Evolutionary conservation across 176 grass and related monocot genomes (phyloP), one percentile per base, ranked within the genome.

Genomic region (Tuctoria greenei): DNA sequence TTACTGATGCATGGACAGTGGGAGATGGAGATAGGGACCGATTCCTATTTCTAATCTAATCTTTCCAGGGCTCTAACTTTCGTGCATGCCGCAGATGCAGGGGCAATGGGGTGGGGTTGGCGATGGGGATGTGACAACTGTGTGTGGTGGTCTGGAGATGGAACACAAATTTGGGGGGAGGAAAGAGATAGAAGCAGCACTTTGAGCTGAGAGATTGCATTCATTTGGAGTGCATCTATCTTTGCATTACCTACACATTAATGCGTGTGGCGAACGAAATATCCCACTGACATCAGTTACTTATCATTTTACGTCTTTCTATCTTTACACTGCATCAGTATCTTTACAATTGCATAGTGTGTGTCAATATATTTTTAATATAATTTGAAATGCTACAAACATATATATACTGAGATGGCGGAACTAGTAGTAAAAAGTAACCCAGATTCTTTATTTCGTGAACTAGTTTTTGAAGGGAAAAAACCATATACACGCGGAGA

Each of bases 131-230:
- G 61, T 66, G 45, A 5, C 74, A 77, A 77, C n/a, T n/a, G 20
- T 65, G 46, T 77, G 74, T 39, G n/a, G 74, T 66, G n/a, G n/a
- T n/a, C n/a, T n/a, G 13, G 62, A 77, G 61, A 64, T n/a, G n/a
- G n/a, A 77, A 52, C 74, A 52, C 31, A 52, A 66, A 52, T 65
- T 51, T 34, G 31, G 43, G 45, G 45, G 16, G 25, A 44, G 38
- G 24, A 40, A 40, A 36, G 21, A 26, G 16, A 10, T 13, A 51
- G 31, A 31, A 31, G 3, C 31, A 31, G 31, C 31, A 31, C 31
- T 31, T 31, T 31, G 31, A 31, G 31, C 31, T 31, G 31, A 1
- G 31, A 31, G 31, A 31, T 31, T 31, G 31, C 31, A 3, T 31
- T 31, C 16, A 51, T 4, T 14, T 45, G 47, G 1, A 14, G n/a